A percentile compares a stretch with the other conserved stretches of the same genome.
Evolutionary conservation across 345 rosid species (phyloP).

Genomic region (Pseudoturritis turrita): DNA sequence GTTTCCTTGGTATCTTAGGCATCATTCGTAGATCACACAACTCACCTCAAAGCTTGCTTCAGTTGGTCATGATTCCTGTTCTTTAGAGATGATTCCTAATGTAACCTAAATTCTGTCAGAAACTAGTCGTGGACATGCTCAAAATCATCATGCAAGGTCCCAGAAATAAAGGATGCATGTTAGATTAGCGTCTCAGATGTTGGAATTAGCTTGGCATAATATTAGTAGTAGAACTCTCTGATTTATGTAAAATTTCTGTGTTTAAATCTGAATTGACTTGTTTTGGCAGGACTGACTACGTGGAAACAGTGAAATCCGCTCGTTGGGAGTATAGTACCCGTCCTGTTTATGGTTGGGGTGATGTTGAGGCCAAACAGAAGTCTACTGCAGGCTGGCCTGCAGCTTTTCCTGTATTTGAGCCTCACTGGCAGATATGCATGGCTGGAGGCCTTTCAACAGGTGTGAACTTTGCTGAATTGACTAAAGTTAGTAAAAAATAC

Average conservation of each 20-base stretch:
- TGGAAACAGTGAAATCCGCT: conserved; percentile 68
- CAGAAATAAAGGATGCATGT: neutral
- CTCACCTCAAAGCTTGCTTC: neutral
- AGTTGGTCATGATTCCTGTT: neutral
- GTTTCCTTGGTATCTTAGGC: neutral
- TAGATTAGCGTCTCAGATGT: neutral
- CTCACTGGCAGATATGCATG: conserved; percentile 99
- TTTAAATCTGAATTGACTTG: neutral
- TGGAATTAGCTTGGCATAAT: neutral
- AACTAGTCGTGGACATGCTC: neutral
- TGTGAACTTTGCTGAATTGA: neutral
- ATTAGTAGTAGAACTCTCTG: neutral
- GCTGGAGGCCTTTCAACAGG: conserved; percentile 99
- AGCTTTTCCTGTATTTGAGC: conserved; percentile 94
- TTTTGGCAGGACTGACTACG: conserved; percentile 59
- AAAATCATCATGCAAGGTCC: neutral
- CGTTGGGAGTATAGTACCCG: conserved; percentile 96
- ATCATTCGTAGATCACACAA: neutral
- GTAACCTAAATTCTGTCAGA: neutral
- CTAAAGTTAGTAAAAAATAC: neutral
- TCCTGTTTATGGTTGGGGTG: conserved; percentile 92
- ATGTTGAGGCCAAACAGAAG: conserved; percentile 72
- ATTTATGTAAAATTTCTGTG: neutral
- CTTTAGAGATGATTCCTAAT: neutral
- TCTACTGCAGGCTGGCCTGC: conserved; percentile 99